phyloP scores from a whole-genome alignment of 208 protist genomes.

The Acanthamoeba quina region DNA sequence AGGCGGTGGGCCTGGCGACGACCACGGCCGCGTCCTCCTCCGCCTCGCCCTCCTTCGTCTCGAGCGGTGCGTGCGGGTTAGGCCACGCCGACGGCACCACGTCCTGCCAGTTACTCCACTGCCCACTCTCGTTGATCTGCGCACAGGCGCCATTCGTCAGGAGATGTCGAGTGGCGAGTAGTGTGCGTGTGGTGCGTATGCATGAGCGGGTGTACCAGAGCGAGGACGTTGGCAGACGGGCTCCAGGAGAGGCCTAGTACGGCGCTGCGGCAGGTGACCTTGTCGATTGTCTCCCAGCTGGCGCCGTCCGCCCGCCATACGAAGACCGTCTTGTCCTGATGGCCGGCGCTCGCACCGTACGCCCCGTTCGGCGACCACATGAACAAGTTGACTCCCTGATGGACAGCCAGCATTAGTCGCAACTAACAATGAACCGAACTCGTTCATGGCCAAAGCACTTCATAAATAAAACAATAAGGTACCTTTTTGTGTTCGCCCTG shows the following conservation, averaged over 20 bases:
- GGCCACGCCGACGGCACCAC: background rate
- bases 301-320: background rate
- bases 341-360: slow-evolving; percentile 30
- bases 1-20: background rate
- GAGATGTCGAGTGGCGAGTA: background rate
- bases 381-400: slow-evolving; percentile 5
- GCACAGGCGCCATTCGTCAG: background rate
- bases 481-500: slow-evolving; percentile 53
- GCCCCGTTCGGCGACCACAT: slow-evolving; percentile 18
- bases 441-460: background rate
- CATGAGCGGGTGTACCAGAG: background rate
- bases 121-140: background rate
- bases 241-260: slow-evolving; percentile 33
- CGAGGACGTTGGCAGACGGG: background rate
- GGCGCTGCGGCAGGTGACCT: slow-evolving; percentile 11
- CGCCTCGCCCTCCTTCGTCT: background rate
- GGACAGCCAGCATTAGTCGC: background rate
- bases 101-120: slow-evolving; percentile 35
- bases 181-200: no score
- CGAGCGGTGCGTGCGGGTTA: background rate
- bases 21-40: background rate
- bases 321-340: slow-evolving; percentile 21
- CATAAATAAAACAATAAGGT: background rate
- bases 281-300: slow-evolving; percentile 10
- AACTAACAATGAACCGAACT: background rate